phyloP scores from a whole-genome alignment of 1,284 basidiomycete species.

The Erythrobasidium hasegawianum region DNA sequence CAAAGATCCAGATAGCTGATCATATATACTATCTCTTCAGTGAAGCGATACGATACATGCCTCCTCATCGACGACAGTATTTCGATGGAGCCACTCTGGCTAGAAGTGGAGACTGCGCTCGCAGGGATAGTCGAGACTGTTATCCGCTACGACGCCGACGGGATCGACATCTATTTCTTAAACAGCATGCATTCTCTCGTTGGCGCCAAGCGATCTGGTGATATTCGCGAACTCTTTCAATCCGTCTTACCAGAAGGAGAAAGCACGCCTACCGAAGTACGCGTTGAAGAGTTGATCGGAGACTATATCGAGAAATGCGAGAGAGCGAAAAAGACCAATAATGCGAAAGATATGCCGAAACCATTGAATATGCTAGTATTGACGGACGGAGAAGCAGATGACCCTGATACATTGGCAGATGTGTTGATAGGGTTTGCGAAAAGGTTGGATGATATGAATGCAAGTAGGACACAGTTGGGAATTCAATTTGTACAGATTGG shows the following conservation, averaged over 20 bases:
- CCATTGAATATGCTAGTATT: slow-evolving; percentile 34
- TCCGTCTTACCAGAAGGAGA: slow-evolving; percentile 38
- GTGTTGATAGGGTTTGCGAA: slow-evolving; percentile 37
- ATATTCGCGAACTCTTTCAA: slow-evolving; percentile 38
- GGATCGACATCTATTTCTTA: slow-evolving; percentile 43
- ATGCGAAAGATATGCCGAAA: slow-evolving; percentile 23
- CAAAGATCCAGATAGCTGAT: too few species aligned
- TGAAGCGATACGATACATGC: slow-evolving; percentile 24
- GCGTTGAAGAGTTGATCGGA: slow-evolving; percentile 40
- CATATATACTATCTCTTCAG: too few species aligned
- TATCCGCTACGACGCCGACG: slow-evolving; percentile 40
- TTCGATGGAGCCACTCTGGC: slow-evolving; percentile 42
- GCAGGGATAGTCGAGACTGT: slow-evolving; percentile 41
- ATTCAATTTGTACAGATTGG: slow-evolving; percentile 44
- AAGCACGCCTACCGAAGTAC: slow-evolving; percentile 41
- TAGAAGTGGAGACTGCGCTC: slow-evolving; percentile 40
- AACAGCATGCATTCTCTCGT: slow-evolving; percentile 34
- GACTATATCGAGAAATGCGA: slow-evolving; percentile 41
- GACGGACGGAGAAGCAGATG: slow-evolving; percentile 40
- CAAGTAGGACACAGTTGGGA: slow-evolving; percentile 42
- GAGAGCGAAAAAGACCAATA: slow-evolving; percentile 22
- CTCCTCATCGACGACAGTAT: slow-evolving; percentile 43
- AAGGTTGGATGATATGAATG: slow-evolving; percentile 39
- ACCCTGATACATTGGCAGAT: slow-evolving; percentile 36
- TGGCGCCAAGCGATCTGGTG: slow-evolving; percentile 28